These are phyloP conservation scores for Paecilomyces formosus DNA, from an alignment of 2,329 filamentous ascomycete species.

Conservation along the genomic window DNA sequence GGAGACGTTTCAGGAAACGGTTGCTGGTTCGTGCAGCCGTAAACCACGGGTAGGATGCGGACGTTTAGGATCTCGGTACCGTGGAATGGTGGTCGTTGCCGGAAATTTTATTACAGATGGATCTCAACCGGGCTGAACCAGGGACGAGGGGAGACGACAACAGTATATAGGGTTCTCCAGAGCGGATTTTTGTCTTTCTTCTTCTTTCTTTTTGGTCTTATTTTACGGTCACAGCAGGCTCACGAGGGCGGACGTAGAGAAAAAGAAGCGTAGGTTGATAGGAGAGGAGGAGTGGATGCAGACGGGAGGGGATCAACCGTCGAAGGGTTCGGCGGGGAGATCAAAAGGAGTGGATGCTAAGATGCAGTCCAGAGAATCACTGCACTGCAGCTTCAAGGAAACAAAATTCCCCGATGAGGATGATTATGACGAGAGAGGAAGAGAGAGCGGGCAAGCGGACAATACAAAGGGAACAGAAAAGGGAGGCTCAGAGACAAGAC, in stretches of 20 bases:
- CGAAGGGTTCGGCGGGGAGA: neutral
- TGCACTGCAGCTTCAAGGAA: neutral
- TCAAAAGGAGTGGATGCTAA: neutral
- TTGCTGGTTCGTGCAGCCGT: neutral
- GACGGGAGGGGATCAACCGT: neutral
- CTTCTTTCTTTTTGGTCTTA: neutral
- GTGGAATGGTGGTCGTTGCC: neutral
- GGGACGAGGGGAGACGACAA: neutral
- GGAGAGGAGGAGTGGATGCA: constrained; percentile 5
- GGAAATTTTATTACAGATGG: neutral
- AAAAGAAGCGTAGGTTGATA: constrained; percentile 5
- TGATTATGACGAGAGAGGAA: no score
- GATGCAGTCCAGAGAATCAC: neutral
- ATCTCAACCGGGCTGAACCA: neutral
- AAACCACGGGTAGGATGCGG: neutral
- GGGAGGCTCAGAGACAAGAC: neutral
- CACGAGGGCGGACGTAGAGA: neutral
- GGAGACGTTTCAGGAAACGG: constrained; percentile 4
- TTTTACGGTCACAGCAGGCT: neutral
- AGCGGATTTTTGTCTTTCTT: no score
- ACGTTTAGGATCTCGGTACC: neutral
- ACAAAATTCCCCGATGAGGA: neutral
- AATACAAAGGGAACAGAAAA: neutral
- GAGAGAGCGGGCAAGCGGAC: neutral
- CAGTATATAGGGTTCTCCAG: neutral